These are phyloP conservation scores for Hordeum pubiflorum DNA, from an alignment of 202 grass and related monocot genomes.

Conservation along the genomic window DNA sequence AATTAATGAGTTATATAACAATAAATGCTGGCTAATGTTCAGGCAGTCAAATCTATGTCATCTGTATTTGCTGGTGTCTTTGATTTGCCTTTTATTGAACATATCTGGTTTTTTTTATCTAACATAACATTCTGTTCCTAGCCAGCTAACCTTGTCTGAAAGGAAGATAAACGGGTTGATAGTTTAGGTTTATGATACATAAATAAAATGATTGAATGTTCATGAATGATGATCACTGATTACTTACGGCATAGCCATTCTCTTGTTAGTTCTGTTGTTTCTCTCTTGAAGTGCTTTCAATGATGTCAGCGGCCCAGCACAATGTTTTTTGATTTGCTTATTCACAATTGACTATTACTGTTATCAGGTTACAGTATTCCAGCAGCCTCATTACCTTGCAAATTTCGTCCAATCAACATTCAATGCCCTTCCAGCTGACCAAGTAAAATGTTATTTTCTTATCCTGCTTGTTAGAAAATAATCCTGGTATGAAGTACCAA, in stretches of 20 bases:
- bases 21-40: neutral
- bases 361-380: conserved; percentile 91
- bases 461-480: conserved; percentile 10
- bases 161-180: neutral
- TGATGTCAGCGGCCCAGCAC: neutral
- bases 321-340: conserved; percentile 5
- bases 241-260: neutral
- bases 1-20: neutral
- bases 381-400: conserved; percentile 83
- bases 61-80: neutral
- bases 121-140: neutral
- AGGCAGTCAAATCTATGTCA: neutral
- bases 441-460: conserved; percentile 68
- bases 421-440: conserved; percentile 65
- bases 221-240: neutral
- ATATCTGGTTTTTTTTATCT: neutral
- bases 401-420: conserved; percentile 99
- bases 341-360: conserved; percentile 9
- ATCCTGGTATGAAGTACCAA: neutral
- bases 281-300: neutral
- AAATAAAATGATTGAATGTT: neutral
- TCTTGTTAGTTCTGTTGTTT: neutral
- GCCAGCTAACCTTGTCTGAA: neutral
- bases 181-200: neutral
- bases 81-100: neutral